Evolutionary conservation across 345 rosid species (phyloP).

Genomic region (Gossypium herbaceum): DNA sequence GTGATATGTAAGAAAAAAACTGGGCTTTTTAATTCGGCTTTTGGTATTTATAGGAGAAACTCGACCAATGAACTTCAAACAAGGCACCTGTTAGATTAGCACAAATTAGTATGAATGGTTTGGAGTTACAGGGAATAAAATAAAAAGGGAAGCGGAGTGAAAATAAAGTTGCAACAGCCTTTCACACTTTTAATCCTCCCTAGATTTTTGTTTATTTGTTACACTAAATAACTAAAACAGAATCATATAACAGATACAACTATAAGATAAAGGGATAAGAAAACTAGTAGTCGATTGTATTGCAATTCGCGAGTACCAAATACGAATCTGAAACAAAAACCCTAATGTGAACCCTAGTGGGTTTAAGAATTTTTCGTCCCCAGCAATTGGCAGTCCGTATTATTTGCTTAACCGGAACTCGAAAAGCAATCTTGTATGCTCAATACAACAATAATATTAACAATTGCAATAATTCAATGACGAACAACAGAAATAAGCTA

Average conservation of each 20-base stretch:
- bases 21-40: too few relatives aligned
- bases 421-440: neutral
- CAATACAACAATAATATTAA: neutral
- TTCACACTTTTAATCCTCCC: neutral
- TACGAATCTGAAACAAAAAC: neutral
- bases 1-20: neutral
- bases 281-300: neutral
- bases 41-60: constrained; percentile 7
- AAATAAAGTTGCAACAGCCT: neutral
- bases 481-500: neutral
- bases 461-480: neutral
- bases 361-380: neutral
- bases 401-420: neutral
- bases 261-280: neutral
- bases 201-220: neutral
- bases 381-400: neutral
- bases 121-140: neutral
- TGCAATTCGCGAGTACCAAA: neutral
- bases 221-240: neutral
- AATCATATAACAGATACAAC: neutral
- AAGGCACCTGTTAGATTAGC: constrained; percentile 11
- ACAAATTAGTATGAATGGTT: neutral
- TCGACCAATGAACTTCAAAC: constrained; percentile 20
- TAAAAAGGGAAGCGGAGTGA: neutral
- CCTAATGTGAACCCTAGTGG: neutral